A percentile compares a stretch with the other conserved stretches of the same genome.
Conservation (phyloP, 1,284 basidiomycete genomes). For the Pseudozyma hubeiensis region DNA sequence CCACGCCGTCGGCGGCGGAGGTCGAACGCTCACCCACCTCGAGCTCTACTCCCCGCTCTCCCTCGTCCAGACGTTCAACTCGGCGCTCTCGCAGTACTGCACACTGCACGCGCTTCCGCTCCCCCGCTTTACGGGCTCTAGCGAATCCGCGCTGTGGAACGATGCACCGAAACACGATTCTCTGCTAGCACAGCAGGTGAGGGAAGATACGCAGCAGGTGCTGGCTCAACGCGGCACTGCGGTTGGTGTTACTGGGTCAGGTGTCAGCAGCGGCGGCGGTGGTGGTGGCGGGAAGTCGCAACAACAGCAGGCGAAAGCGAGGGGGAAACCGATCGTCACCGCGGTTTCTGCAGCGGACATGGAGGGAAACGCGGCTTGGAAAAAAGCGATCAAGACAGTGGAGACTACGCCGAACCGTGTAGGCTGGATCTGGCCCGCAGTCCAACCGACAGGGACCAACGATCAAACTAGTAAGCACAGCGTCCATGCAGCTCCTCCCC, state of each 20-base stretch:
- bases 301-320: background rate
- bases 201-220: slow-evolving; percentile 21
- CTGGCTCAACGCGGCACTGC: slow-evolving; percentile 1
- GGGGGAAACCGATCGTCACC: slow-evolving; percentile 20
- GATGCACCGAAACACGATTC: slow-evolving; percentile 22
- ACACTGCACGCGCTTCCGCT: slow-evolving; percentile 6
- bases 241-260: background rate
- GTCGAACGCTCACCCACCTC: slow-evolving; percentile 18
- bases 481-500: too few relatives aligned
- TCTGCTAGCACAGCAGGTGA: slow-evolving; percentile 24
- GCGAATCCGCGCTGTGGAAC: slow-evolving; percentile 24
- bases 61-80: slow-evolving; percentile 10
- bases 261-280: too few relatives aligned
- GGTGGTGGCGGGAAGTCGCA: background rate
- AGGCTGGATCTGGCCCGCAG: background rate
- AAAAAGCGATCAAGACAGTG: slow-evolving; percentile 30
- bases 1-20: slow-evolving; percentile 27
- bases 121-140: background rate
- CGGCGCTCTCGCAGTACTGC: slow-evolving; percentile 20
- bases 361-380: slow-evolving; percentile 31
- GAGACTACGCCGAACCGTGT: slow-evolving; percentile 27
- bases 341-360: slow-evolving; percentile 17
- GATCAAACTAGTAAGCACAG: too few relatives aligned
- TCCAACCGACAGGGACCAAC: background rate
- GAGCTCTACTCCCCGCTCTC: slow-evolving; percentile 16